Evolutionary conservation across 768 basidiomycete species (phyloP), one percentile per base, ranked within the genome.

Genomic region (Russula emetica): DNA sequence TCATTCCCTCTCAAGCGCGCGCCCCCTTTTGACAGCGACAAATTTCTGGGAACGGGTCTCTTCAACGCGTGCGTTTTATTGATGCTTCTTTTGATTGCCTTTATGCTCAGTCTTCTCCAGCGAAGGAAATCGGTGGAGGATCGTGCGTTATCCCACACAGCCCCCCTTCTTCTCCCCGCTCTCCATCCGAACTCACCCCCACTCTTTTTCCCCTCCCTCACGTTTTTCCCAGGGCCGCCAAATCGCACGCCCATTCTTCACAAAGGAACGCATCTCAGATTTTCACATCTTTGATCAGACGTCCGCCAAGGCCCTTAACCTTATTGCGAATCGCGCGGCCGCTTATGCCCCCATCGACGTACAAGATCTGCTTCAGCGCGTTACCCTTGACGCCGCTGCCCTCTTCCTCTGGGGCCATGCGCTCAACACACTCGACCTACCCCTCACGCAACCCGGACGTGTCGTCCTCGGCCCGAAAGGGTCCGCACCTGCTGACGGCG

Each of bases 361-460:
- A 10, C 66, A 83, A 73, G 81, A 83, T 59, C 64, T 78, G 8
- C 69, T 82, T 26, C 75, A 75, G 1, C 77, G 80, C 49, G 80
- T 83, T 64, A 80, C 82, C 0, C 75, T 83, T 42, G 82, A 83
- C 70, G 75, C 82, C 5, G 83, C 84, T 0, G 78, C 82, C 2
- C 79, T 82, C 60, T 84, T 82, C 65, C 71, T 84, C 51, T 83
- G 83, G 59, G 82, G 79, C 6, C 69, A 72, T 42, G 75, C 76
- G 40, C 74, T 82, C 2, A 51, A 79, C 68, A 76, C 76, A 38
- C 73, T 83, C 18, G 62, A 68, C 14, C 72, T 68, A 1, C 66
- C 66, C 3, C 71, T 82, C 3, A 78, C 78, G 1, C 78, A 76
- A 63, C 78, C 82, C 5, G 67, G 74, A 60, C 69, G 73, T 2